phyloP scores from a whole-genome alignment of 495 filamentous ascomycete genomes.

The Penicillium chermesinum region DNA sequence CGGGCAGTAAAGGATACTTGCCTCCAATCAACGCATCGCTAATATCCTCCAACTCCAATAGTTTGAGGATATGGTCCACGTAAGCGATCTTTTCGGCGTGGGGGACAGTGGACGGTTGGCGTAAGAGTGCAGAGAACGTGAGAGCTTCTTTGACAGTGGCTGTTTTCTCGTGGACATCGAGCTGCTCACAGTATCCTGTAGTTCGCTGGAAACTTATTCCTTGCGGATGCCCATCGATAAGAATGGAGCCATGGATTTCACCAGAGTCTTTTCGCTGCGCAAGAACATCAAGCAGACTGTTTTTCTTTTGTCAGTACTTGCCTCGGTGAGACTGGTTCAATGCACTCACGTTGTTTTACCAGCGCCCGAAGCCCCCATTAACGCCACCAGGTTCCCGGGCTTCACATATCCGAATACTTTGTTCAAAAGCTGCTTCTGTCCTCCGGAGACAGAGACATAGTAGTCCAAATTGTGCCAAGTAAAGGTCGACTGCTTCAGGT shows the following conservation, averaged over 20 bases:
- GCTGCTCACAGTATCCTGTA: slow-evolving; percentile 76
- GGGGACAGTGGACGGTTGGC: slow-evolving; percentile 34
- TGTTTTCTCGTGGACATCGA: slow-evolving; percentile 66
- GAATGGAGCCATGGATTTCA: slow-evolving; percentile 41
- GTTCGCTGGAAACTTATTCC: slow-evolving; percentile 52
- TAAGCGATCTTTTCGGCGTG: slow-evolving; percentile 45
- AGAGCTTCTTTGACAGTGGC: slow-evolving; percentile 46
- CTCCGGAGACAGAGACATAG: slow-evolving; percentile 51
- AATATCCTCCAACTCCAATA: slow-evolving; percentile 43
- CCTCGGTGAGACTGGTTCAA: too few relatives aligned
- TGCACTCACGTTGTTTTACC: slow-evolving; percentile 79
- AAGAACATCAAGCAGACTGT: slow-evolving; percentile 49
- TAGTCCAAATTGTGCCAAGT: slow-evolving; percentile 64
- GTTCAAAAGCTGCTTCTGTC: slow-evolving; percentile 58
- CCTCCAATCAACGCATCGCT: slow-evolving; percentile 62
- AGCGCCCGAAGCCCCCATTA: slow-evolving; percentile 82
- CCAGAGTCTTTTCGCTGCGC: slow-evolving; percentile 47
- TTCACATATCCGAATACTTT: slow-evolving; percentile 74
- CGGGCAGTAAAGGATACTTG: slow-evolving; percentile 6
- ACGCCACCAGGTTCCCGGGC: slow-evolving; percentile 70
- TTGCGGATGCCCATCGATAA: slow-evolving; percentile 44
- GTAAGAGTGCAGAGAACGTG: slow-evolving; percentile 45
- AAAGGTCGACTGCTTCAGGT: slow-evolving; percentile 33
- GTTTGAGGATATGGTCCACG: slow-evolving; percentile 46
- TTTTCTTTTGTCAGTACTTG: too few relatives aligned